Percentiles rank a stretch among this genome's conserved stretches.
Evolutionary conservation across 768 basidiomycete species (phyloP).

Genomic region (Leccinum rimulosum): DNA sequence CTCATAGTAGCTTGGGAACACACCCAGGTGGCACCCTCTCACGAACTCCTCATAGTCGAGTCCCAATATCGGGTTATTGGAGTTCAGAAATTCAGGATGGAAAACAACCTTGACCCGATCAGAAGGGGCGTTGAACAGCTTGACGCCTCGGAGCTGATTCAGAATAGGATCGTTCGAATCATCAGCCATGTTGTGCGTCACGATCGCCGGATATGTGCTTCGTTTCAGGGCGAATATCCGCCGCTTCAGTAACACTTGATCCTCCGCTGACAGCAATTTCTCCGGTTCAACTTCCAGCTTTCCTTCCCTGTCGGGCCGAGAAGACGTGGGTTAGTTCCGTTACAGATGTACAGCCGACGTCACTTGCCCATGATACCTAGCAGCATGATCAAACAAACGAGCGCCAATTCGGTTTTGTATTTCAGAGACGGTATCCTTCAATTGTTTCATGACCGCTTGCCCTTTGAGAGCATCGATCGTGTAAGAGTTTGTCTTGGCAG

Average conservation of each 20-base stretch:
- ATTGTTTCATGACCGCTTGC: constrained; percentile 96
- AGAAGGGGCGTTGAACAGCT: constrained; percentile 82
- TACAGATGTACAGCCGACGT: background rate
- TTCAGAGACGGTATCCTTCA: constrained; percentile 93
- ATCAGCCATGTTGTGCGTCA: constrained; percentile 99
- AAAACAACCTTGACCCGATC: constrained; percentile 98
- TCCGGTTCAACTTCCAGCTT: constrained; percentile 72
- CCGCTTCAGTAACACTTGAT: constrained; percentile 91
- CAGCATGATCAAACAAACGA: constrained; percentile 91
- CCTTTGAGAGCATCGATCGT: constrained; percentile 96
- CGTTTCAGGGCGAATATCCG: constrained; percentile 96
- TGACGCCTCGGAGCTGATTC: constrained; percentile 91
- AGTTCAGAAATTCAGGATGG: constrained; percentile 97
- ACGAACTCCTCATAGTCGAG: constrained; percentile 99
- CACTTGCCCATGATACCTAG: constrained; percentile 83
- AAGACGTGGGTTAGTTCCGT: background rate
- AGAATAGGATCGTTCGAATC: constrained; percentile 90
- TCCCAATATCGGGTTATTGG: constrained; percentile 95
- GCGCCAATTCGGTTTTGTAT: constrained; percentile 92
- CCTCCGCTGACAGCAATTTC: constrained; percentile 82
- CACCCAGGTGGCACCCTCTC: constrained; percentile 94
- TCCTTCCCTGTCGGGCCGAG: constrained; percentile 50
- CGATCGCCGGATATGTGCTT: constrained; percentile 90
- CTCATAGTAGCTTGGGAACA: constrained; percentile 98
- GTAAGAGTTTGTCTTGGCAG: constrained; percentile 93